Evolutionary conservation across 768 basidiomycete species (phyloP), one percentile per base, ranked within the genome.

Genomic region (Pulveroboletus frians): DNA sequence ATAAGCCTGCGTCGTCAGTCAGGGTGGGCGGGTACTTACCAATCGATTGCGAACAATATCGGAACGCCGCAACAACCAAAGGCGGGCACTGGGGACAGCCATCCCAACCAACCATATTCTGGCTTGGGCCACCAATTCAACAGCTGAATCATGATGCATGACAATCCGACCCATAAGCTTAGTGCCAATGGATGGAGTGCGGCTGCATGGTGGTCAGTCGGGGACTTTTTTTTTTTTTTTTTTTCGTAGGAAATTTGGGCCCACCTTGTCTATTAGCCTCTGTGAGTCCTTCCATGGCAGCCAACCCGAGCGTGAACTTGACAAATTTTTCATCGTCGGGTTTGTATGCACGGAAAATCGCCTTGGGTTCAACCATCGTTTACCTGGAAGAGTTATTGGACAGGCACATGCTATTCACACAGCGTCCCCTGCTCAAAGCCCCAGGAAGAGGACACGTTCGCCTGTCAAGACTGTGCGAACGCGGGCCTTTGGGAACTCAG

Each of bases 81-180:
- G 7, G 81, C 79, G 5, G 86, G 84, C n/a, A 88, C 37, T 0
- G 83, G 78, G 17, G 65, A 66, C 9, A 90, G 65, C 66, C 79
- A 85, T 17, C 76, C 75, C 40, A 78, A 41, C 21, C 65, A 51
- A 8, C 79, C 76, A 50, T 71, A 57, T 11, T 70, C 59, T 11
- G 65, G 59, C 17, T 72, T 68, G 1, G 88, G 88, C 85, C 84
- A 88, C 84, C 82, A 84, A 17, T 74, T 44, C 75, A 87, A 73
- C 40, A 70, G 70, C 48, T 83, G 71, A 31, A 86, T 66, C 65
- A 88, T 77, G 4, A 75, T 61, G 54, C 72, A 75, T 10, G 86
- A 79, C 23, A 86, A 49, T 8, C 67, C 76, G 5, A 83, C 52
- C 88, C 88, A 91, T 18, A 79, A 37, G 35, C 74, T 72, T 36